These are phyloP conservation scores for Chaetomium cochliodes DNA, from an alignment of 495 filamentous ascomycete species.

Conservation along the genomic window DNA sequence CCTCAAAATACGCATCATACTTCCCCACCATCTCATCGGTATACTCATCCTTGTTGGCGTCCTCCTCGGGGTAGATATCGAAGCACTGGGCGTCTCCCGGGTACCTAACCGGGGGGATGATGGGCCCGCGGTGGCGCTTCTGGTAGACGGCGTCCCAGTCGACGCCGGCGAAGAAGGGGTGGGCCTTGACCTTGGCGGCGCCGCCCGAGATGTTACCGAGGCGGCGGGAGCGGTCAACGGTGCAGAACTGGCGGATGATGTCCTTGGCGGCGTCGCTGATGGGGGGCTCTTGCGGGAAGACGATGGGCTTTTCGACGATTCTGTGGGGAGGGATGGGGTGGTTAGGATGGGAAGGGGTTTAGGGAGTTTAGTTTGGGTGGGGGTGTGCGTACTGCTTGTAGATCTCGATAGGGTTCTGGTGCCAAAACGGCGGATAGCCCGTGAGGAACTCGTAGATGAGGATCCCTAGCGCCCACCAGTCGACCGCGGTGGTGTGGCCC, in stretches of 20 bases:
- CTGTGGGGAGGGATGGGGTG: slow-evolving; percentile 38
- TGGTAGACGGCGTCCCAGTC: slow-evolving; percentile 84
- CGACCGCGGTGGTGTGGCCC: slow-evolving; percentile 92
- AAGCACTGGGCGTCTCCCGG: slow-evolving; percentile 88
- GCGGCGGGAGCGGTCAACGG: slow-evolving; percentile 80
- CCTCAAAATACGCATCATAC: slow-evolving; percentile 76
- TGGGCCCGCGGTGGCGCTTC: slow-evolving; percentile 70
- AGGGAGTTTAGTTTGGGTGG: neutral
- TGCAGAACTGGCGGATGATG: slow-evolving; percentile 83
- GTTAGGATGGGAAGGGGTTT: slow-evolving; percentile 1
- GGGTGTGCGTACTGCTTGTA: slow-evolving; percentile 71
- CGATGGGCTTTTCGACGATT: slow-evolving; percentile 71
- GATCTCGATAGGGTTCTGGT: slow-evolving; percentile 92
- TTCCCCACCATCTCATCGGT: slow-evolving; percentile 68
- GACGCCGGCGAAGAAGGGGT: slow-evolving; percentile 81
- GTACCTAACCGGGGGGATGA: slow-evolving; percentile 76
- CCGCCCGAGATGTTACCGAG: slow-evolving; percentile 86
- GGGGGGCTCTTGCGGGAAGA: slow-evolving; percentile 59
- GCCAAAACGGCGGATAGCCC: slow-evolving; percentile 96
- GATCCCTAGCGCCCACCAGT: slow-evolving; percentile 98
- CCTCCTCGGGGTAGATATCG: slow-evolving; percentile 73
- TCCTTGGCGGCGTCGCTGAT: slow-evolving; percentile 76
- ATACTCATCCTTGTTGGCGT: slow-evolving; percentile 58
- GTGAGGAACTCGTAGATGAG: slow-evolving; percentile 95
- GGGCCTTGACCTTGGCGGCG: slow-evolving; percentile 74